Conservation (phyloP, 2,329 filamentous ascomycete genomes). For the Aspergillus sp. region DNA sequence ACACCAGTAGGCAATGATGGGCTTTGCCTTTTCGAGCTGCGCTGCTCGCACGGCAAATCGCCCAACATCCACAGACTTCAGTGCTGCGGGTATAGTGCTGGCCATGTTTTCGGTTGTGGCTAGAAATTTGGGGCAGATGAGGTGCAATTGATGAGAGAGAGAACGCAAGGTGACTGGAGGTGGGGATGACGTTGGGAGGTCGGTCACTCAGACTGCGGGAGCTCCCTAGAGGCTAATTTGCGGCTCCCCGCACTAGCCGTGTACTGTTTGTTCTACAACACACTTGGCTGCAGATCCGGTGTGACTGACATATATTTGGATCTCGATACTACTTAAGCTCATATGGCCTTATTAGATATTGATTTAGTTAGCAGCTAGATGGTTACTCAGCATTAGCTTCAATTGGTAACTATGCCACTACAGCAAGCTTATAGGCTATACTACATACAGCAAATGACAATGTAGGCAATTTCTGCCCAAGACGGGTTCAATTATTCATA, state of each 20-base stretch:
- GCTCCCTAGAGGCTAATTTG: background rate
- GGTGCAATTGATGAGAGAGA: background rate
- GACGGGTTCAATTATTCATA: background rate
- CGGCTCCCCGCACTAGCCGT: conserved; percentile 1
- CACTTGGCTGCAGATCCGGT: no score
- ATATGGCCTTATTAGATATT: no score
- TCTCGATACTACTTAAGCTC: no score
- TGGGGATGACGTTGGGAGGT: conserved; percentile 26
- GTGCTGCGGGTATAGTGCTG: conserved; percentile 64
- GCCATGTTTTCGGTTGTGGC: conserved; percentile 58
- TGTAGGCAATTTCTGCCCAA: no score
- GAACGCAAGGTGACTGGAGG: background rate
- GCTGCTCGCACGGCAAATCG: conserved; percentile 80
- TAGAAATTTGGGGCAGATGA: background rate
- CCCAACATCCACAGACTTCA: conserved; percentile 78
- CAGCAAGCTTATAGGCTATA: no score
- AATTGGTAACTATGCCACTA: no score
- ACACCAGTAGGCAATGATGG: conserved; percentile 95
- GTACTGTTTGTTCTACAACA: no score
- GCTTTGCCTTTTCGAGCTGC: conserved; percentile 81
- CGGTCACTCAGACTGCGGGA: background rate
- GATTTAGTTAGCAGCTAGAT: no score
- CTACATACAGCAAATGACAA: no score
- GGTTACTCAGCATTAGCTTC: no score
- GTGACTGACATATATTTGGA: no score